Evolutionary conservation across 2,329 filamentous ascomycete genomes (phyloP).

Genomic region (Scedosporium dehoogii): DNA sequence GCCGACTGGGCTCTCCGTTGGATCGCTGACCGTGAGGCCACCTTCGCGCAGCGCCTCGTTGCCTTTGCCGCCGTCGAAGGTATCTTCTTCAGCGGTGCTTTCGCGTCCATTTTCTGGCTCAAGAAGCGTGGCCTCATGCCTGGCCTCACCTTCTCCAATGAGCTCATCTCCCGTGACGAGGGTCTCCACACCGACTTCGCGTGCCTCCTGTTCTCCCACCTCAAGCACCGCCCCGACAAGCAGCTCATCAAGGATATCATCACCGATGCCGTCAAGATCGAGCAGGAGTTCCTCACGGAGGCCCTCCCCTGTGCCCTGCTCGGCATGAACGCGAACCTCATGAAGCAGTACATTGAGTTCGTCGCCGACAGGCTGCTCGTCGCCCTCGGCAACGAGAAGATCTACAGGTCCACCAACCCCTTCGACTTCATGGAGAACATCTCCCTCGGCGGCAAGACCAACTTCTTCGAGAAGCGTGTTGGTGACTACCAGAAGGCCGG

Average conservation of each 20-base stretch:
- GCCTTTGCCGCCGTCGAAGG: conserved; percentile 97
- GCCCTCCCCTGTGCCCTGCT: conserved; percentile 86
- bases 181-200: conserved; percentile 99
- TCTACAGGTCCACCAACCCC: conserved; percentile 87
- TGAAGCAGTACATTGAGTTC: conserved; percentile 99
- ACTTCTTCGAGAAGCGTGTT: conserved; percentile 99
- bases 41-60: conserved; percentile 89
- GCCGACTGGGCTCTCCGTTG: conserved; percentile 94
- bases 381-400: conserved; percentile 86
- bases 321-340: conserved; percentile 93
- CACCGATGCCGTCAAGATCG: conserved; percentile 83
- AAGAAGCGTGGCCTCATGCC: conserved; percentile 99
- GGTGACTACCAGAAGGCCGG: conserved; percentile 99
- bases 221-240: conserved; percentile 82
- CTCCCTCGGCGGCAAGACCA: conserved; percentile 96
- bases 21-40: conserved; percentile 90
- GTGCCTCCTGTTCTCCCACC: conserved; percentile 93
- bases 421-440: conserved; percentile 99
- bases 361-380: conserved; percentile 92
- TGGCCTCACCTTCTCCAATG: conserved; percentile 97
- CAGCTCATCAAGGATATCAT: conserved; percentile 79
- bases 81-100: conserved; percentile 99
- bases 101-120: conserved; percentile 99
- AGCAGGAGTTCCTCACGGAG: conserved; percentile 97
- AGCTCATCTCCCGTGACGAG: conserved; percentile 98